Evolutionary conservation across 2,329 filamentous ascomycete genomes (phyloP).

Genomic region (Colletotrichum truncatum): DNA sequence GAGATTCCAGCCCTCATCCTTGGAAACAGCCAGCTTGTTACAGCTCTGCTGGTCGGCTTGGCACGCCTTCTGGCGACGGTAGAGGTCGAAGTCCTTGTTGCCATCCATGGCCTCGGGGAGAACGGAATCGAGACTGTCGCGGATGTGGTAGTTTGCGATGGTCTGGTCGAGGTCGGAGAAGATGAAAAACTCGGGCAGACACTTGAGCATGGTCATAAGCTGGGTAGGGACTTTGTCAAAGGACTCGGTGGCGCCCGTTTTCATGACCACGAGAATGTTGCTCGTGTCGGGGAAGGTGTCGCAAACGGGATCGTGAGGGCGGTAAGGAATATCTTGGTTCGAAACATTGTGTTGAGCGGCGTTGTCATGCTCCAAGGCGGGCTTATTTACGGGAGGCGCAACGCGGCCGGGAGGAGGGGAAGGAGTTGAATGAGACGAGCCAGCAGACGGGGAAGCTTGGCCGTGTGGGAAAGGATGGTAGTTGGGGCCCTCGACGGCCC

Average conservation of each 20-base stretch:
- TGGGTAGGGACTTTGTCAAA: conserved; percentile 62
- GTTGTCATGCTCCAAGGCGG: conserved; percentile 1
- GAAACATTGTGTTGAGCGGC: conserved; percentile 13
- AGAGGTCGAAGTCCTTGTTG: conserved; percentile 61
- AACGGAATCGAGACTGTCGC: conserved; percentile 57
- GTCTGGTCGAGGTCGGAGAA: conserved; percentile 66
- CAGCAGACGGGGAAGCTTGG: too few species aligned
- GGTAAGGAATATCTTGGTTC: conserved; percentile 29
- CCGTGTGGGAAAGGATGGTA: conserved; percentile 32
- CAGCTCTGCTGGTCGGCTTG: conserved; percentile 55
- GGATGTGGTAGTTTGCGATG: conserved; percentile 53
- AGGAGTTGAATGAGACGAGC: conserved; percentile 1
- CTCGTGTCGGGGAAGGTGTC: conserved; percentile 53
- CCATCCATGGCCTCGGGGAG: conserved; percentile 50
- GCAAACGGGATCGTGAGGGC: conserved; percentile 41
- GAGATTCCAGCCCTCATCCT: conserved; percentile 57
- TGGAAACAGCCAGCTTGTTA: conserved; percentile 42
- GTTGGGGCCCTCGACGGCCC: conserved; percentile 40
- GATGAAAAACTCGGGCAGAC: conserved; percentile 60
- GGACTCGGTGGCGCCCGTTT: conserved; percentile 66
- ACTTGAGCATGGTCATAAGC: conserved; percentile 60
- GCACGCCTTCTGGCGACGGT: conserved; percentile 55
- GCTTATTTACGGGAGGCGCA: background rate
- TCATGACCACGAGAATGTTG: conserved; percentile 61
- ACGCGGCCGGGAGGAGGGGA: background rate